Percentiles rank a stretch among this genome's conserved stretches.
Conservation (phyloP, 768 basidiomycete species). For the Calocybe gangraenosa region DNA sequence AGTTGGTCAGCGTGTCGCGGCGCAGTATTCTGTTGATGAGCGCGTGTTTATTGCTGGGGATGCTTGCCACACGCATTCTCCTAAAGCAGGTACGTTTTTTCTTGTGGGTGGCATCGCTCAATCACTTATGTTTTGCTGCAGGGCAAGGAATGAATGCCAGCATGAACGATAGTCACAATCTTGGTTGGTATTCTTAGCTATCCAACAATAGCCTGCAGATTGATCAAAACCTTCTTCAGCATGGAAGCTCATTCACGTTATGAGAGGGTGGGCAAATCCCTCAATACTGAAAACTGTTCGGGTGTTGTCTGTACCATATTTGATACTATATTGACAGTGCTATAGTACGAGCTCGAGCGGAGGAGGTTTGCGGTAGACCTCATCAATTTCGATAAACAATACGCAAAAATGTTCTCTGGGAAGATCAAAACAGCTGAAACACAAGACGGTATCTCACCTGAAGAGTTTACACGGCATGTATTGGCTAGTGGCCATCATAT, state of each 20-base stretch:
- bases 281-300: slow-evolving; percentile 49
- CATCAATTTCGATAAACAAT: slow-evolving; percentile 66
- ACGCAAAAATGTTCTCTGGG: slow-evolving; percentile 62
- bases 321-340: background rate
- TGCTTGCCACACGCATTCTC: slow-evolving; percentile 68
- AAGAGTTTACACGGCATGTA: slow-evolving; percentile 43
- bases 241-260: slow-evolving; percentile 59
- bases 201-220: background rate
- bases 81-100: slow-evolving; percentile 47
- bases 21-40: slow-evolving; percentile 53
- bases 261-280: slow-evolving; percentile 49
- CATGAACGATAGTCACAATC: slow-evolving; percentile 73
- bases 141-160: slow-evolving; percentile 78
- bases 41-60: slow-evolving; percentile 77
- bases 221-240: slow-evolving; percentile 24
- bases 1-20: slow-evolving; percentile 77
- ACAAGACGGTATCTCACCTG: slow-evolving; percentile 47
- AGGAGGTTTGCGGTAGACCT: slow-evolving; percentile 67
- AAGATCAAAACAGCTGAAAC: slow-evolving; percentile 50
- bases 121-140: slow-evolving; percentile 14
- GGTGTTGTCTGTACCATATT: background rate
- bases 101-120: slow-evolving; percentile 2
- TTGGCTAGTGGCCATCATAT: too few relatives aligned
- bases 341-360: slow-evolving; percentile 66
- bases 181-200: slow-evolving; percentile 34